Evolutionary conservation across 148 eudicot species (phyloP).

Genomic region (Salicornia ramosissima): DNA sequence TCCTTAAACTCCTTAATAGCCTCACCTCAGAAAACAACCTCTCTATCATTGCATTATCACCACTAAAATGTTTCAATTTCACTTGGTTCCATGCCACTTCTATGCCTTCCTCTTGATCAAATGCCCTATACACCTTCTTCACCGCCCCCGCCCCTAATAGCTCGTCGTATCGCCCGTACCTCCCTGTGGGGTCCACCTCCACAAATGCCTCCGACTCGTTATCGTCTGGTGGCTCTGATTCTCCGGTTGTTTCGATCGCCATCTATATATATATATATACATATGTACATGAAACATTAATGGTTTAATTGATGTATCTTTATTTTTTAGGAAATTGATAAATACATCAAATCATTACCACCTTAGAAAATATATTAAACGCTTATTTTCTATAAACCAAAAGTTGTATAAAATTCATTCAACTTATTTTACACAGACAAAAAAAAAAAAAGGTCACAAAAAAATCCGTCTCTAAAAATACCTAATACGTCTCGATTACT

Average conservation of each 20-base stretch:
- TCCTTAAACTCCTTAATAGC: slow-evolving; percentile 45
- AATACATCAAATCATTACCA: no score
- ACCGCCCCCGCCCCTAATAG: slow-evolving; percentile 66
- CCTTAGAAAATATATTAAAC: no score
- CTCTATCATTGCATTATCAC: slow-evolving; percentile 45
- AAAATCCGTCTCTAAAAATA: no score
- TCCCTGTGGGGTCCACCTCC: slow-evolving; percentile 68
- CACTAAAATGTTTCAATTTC: slow-evolving; percentile 42
- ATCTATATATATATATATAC: neutral
- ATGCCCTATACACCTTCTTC: slow-evolving; percentile 72
- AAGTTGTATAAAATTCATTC: no score
- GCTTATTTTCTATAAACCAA: no score
- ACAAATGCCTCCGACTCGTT: slow-evolving; percentile 49
- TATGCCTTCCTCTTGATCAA: slow-evolving; percentile 85
- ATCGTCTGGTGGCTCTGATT: slow-evolving; percentile 34
- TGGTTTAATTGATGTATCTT: no score
- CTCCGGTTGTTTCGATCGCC: slow-evolving; percentile 31
- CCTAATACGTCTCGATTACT: no score
- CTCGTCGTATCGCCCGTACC: slow-evolving; percentile 70
- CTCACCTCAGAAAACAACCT: slow-evolving; percentile 59
- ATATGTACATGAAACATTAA: no score
- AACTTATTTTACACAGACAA: no score
- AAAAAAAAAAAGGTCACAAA: no score
- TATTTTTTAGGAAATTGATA: no score
- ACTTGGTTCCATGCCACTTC: slow-evolving; percentile 94